These are phyloP conservation scores for Lineolata rhizophorae DNA, from an alignment of 495 filamentous ascomycete species.

Conservation along the genomic window DNA sequence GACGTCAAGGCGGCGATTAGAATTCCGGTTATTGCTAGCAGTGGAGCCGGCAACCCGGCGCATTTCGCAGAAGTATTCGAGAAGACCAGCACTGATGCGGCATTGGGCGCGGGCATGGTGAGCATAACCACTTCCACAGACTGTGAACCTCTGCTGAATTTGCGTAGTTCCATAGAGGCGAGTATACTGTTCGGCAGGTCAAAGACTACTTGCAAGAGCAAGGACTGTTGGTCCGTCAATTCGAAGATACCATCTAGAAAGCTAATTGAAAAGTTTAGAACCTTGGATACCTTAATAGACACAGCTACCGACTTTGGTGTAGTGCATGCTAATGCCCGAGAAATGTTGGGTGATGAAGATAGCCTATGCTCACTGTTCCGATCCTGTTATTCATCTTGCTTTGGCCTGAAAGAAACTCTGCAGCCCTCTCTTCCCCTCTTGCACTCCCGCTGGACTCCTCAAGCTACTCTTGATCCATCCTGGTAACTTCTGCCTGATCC, in stretches of 20 bases:
- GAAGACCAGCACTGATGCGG: constrained; percentile 72
- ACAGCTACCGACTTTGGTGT: background rate
- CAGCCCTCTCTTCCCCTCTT: constrained; percentile 30
- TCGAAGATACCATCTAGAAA: constrained; percentile 29
- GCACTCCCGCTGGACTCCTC: constrained; percentile 23
- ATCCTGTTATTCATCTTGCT: too few species aligned
- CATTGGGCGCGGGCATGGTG: constrained; percentile 85
- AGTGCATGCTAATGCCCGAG: too few species aligned
- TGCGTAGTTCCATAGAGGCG: constrained; percentile 64
- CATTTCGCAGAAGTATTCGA: constrained; percentile 87
- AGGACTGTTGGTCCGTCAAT: constrained; percentile 53
- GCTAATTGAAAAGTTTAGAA: background rate
- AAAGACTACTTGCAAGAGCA: constrained; percentile 56
- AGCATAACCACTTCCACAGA: constrained; percentile 10
- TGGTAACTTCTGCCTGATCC: constrained; percentile 61
- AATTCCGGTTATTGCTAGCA: constrained; percentile 91
- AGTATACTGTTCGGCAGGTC: constrained; percentile 89
- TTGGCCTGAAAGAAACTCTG: constrained; percentile 24
- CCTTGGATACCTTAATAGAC: too few species aligned
- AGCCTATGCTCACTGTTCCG: too few species aligned
- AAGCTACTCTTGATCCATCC: constrained; percentile 61
- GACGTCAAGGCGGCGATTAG: constrained; percentile 64
- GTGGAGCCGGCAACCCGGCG: constrained; percentile 69
- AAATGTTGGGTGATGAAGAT: too few species aligned
- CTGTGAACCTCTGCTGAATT: background rate